phyloP scores from a whole-genome alignment of 768 basidiomycete species.

The Auriscalpium vulgare region DNA sequence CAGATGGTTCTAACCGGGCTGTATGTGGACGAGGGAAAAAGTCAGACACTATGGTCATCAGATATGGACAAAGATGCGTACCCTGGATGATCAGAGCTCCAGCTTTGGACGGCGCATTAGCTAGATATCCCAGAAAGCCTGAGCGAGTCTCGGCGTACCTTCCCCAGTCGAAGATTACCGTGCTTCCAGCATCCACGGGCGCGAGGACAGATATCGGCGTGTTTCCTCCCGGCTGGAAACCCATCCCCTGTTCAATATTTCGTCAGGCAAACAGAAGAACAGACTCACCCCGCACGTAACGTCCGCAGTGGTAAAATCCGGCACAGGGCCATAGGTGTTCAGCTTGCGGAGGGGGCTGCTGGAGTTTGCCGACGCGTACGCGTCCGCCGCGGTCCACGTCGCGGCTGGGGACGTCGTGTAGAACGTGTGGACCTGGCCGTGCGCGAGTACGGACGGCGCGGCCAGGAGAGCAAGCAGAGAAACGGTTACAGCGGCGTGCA shows the following conservation, averaged over 20 bases:
- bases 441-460: constrained; percentile 3
- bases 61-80: neutral
- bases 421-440: constrained; percentile 14
- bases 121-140: neutral
- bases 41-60: too few species aligned
- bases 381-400: constrained; percentile 12
- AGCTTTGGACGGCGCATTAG: neutral
- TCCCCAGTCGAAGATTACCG: constrained; percentile 12
- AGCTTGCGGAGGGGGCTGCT: constrained; percentile 13
- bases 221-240: constrained; percentile 9
- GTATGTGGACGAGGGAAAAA: too few species aligned
- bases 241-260: neutral
- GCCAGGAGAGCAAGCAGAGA: neutral
- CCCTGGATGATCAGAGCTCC: constrained; percentile 14
- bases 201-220: constrained; percentile 6
- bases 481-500: neutral
- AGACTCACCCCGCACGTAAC: constrained; percentile 13
- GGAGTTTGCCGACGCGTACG: constrained; percentile 9
- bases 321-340: constrained; percentile 14
- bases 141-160: neutral
- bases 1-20: too few species aligned
- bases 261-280: neutral
- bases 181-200: constrained; percentile 6
- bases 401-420: neutral
- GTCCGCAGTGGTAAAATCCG: constrained; percentile 13